Conservation (phyloP, 139 green algal genomes). For the Chlamydomonas sp. region DNA sequence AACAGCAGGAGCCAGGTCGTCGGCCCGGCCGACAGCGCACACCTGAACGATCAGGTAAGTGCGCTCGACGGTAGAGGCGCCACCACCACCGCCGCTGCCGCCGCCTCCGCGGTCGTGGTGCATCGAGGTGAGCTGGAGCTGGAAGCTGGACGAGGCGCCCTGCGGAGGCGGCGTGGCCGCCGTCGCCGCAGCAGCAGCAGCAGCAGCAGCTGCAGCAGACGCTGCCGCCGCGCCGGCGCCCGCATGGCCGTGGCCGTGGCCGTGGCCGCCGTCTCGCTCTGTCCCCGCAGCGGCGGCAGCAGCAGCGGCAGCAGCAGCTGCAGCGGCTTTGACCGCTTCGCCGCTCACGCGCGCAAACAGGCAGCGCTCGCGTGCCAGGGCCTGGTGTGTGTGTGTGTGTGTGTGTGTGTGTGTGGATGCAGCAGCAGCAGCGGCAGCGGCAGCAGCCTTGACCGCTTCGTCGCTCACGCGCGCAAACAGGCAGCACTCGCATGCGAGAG, state of each 20-base stretch:
- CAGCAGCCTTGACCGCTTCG: constrained; percentile 10
- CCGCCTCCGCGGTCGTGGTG: too few species aligned
- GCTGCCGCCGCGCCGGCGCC: too few species aligned
- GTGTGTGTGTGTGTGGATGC: too few species aligned
- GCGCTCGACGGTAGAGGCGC: too few species aligned
- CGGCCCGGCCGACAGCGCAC: too few species aligned
- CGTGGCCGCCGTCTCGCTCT: neutral
- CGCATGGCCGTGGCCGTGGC: too few species aligned
- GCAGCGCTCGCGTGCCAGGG: constrained; percentile 18
- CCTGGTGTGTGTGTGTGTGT: neutral
- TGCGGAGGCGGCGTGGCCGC: neutral
- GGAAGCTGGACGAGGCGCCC: constrained; percentile 8
- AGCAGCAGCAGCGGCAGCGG: constrained; percentile 10
- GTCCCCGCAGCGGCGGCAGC: neutral
- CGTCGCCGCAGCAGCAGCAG: too few species aligned
- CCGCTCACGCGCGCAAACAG: constrained; percentile 31
- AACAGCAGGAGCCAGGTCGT: too few species aligned
- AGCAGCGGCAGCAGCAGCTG: constrained; percentile 11
- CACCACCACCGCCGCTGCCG: too few species aligned
- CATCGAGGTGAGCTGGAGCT: neutral
- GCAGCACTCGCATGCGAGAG: constrained; percentile 17
- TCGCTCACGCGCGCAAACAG: constrained; percentile 31
- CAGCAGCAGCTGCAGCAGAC: too few species aligned
- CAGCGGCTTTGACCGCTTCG: constrained; percentile 9
- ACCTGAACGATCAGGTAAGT: too few species aligned